These are phyloP conservation scores for Venturia oleaginea DNA, from an alignment of 2,329 filamentous ascomycete genomes.

Conservation along the genomic window DNA sequence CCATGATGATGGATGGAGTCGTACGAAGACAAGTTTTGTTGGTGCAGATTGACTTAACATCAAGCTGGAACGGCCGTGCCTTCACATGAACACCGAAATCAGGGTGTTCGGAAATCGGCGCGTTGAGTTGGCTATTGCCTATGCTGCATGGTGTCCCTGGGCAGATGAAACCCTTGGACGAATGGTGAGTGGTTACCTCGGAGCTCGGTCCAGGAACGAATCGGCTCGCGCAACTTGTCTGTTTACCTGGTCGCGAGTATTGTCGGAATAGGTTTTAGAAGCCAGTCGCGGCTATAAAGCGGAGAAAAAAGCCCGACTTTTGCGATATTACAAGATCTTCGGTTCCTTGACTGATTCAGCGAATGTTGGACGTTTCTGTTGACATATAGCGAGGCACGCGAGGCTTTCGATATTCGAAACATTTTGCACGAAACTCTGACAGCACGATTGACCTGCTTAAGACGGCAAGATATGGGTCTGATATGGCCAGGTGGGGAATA, in stretches of 20 bases:
- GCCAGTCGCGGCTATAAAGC: neutral
- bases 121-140: neutral
- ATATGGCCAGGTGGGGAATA: no score
- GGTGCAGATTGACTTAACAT: neutral
- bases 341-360: neutral
- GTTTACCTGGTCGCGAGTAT: neutral
- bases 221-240: neutral
- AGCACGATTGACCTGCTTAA: neutral
- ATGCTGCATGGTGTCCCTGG: neutral
- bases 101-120: neutral
- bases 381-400: neutral
- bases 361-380: neutral
- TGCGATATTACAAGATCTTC: neutral
- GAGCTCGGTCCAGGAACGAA: neutral
- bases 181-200: neutral
- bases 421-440: neutral
- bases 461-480: no score
- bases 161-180: neutral
- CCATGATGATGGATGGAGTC: neutral
- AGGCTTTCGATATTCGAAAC: slow-evolving; percentile 3
- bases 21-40: neutral
- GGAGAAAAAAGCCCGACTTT: neutral
- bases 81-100: neutral
- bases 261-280: neutral
- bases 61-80: neutral